phyloP scores from a whole-genome alignment of 2,329 filamentous ascomycete genomes.

The Pleomassaria siparia region DNA sequence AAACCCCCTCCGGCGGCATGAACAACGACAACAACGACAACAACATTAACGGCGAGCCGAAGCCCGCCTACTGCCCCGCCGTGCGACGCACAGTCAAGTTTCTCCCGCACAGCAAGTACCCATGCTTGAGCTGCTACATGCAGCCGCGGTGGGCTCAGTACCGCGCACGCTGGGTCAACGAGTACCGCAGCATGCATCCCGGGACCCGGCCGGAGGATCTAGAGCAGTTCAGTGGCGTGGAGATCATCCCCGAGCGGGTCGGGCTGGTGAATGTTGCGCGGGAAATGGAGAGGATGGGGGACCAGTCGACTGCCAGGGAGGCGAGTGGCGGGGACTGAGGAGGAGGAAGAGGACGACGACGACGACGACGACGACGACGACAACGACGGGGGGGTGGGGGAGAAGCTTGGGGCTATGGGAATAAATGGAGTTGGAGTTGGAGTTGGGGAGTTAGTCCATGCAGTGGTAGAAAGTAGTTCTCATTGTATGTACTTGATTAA shows the following conservation, averaged over 20 bases:
- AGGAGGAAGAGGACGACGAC: no score
- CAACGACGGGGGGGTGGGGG: no score
- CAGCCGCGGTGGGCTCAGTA: conserved; percentile 15
- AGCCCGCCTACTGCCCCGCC: background rate
- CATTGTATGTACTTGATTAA: no score
- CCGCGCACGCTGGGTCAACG: background rate
- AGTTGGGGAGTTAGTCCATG: no score
- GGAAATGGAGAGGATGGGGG: conserved; percentile 9
- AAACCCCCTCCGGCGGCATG: background rate
- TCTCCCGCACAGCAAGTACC: conserved; percentile 15
- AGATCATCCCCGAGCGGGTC: conserved; percentile 10
- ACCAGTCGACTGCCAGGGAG: no score
- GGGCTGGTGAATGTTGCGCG: conserved; percentile 16
- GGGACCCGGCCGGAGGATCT: conserved; percentile 16
- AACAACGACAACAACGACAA: no score
- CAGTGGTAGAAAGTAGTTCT: no score
- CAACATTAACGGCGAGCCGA: background rate
- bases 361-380: no score
- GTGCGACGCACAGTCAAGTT: background rate
- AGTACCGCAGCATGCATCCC: conserved; percentile 17
- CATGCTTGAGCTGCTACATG: conserved; percentile 31
- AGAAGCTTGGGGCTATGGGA: no score
- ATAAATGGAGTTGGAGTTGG: no score
- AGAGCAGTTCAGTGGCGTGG: conserved; percentile 22
- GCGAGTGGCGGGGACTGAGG: no score